Conservation (phyloP, 768 basidiomycete genomes). For the Chalciporus piperatus region DNA sequence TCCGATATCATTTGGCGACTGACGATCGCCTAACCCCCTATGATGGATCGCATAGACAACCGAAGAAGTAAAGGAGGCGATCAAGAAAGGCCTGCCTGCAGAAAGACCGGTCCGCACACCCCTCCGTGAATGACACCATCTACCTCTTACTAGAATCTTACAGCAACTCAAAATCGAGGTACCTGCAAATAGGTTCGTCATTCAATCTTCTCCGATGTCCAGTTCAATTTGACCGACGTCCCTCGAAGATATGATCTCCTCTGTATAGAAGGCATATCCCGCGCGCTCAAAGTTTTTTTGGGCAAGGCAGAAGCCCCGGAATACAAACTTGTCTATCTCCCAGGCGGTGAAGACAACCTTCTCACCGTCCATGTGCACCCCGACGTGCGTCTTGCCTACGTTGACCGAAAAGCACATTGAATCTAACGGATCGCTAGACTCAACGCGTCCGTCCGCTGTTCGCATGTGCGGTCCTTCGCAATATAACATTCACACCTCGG, state of each 20-base stretch:
- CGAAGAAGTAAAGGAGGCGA: constrained; percentile 75
- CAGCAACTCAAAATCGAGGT: constrained; percentile 99
- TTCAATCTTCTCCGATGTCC: not conserved
- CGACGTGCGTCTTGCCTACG: constrained; percentile 52
- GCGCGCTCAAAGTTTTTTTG: constrained; percentile 82
- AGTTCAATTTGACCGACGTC: constrained; percentile 5
- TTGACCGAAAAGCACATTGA: not conserved
- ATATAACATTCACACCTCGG: constrained; percentile 80
- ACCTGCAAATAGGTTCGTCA: constrained; percentile 85
- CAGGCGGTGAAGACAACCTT: constrained; percentile 62
- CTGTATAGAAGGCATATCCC: constrained; percentile 93
- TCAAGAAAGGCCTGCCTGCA: constrained; percentile 79
- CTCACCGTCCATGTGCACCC: constrained; percentile 66
- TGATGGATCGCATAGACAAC: constrained; percentile 66
- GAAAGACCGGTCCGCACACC: constrained; percentile 68
- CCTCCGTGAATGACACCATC: not conserved
- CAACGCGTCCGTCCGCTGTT: constrained; percentile 85
- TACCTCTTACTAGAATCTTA: constrained; percentile 7
- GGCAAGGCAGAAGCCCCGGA: constrained; percentile 60
- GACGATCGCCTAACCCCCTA: not conserved
- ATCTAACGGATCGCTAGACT: constrained; percentile 46
- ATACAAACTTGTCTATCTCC: constrained; percentile 73
- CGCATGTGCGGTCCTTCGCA: constrained; percentile 86
- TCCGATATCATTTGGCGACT: not conserved
- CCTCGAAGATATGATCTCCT: constrained; percentile 86